These are phyloP conservation scores for Penicillium fuscoglaucum DNA, from an alignment of 2,329 filamentous ascomycete genomes.

Conservation along the genomic window DNA sequence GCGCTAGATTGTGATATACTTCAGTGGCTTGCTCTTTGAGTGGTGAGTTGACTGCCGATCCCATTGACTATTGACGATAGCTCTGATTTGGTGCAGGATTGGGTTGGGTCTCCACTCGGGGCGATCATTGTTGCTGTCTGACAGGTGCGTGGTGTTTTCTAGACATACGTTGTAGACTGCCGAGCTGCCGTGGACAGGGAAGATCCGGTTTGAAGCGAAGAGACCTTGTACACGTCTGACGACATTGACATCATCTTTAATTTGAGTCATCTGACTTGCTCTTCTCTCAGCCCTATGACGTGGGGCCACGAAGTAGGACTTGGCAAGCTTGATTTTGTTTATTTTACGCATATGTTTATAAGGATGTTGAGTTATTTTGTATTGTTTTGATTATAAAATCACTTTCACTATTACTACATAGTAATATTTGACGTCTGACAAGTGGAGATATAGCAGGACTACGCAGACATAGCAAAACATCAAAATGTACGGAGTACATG, in stretches of 20 bases:
- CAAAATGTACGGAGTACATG: not conserved
- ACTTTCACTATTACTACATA: not conserved
- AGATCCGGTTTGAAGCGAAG: slow-evolving; percentile 1
- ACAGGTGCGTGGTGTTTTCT: not conserved
- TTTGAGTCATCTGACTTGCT: slow-evolving; percentile 4
- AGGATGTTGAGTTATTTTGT: too few relatives aligned
- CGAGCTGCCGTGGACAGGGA: not conserved
- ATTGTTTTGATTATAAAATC: not conserved
- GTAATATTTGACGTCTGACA: not conserved
- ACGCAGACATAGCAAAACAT: not conserved
- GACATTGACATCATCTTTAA: slow-evolving; percentile 4
- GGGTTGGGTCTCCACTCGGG: slow-evolving; percentile 5
- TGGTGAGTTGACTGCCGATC: slow-evolving; percentile 5
- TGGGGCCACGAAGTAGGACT: not conserved
- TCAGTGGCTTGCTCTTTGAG: not conserved
- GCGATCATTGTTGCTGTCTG: slow-evolving; percentile 13
- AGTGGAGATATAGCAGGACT: not conserved
- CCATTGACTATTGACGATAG: not conserved
- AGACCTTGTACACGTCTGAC: not conserved
- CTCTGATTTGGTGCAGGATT: slow-evolving; percentile 1
- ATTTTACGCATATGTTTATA: not conserved
- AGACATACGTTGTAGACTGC: not conserved
- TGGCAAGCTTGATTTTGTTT: not conserved
- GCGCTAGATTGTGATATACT: not conserved
- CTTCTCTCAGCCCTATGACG: slow-evolving; percentile 28